These are phyloP conservation scores for Gautieria morchelliformis DNA, from an alignment of 768 basidiomycete species.

Conservation along the genomic window DNA sequence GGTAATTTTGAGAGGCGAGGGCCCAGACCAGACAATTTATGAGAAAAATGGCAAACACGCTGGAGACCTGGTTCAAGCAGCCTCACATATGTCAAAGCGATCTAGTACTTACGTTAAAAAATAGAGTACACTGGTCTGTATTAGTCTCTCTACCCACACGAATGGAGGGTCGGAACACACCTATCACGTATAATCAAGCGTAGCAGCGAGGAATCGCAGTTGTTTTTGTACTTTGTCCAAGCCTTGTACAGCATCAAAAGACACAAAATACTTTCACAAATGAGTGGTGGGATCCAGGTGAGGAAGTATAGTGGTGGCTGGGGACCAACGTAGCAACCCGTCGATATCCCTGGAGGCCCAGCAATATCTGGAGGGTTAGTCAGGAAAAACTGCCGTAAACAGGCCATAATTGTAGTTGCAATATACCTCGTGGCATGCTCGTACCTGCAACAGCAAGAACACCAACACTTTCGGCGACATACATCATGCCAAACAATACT, in stretches of 20 bases:
- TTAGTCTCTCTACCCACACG: no score
- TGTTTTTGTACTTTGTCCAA: slow-evolving; percentile 29
- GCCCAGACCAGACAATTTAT: no score
- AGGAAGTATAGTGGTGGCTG: slow-evolving; percentile 32
- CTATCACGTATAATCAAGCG: not conserved
- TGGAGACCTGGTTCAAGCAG: no score
- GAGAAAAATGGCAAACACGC: no score
- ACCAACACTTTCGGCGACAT: slow-evolving; percentile 26
- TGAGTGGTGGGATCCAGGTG: slow-evolving; percentile 56
- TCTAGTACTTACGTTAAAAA: no score
- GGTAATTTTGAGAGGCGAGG: no score
- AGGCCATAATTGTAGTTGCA: not conserved
- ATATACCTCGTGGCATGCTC: slow-evolving; percentile 30
- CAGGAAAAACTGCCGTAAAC: not conserved
- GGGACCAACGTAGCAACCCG: not conserved
- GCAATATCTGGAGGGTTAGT: not conserved
- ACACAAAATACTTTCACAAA: slow-evolving; percentile 45
- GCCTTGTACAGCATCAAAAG: slow-evolving; percentile 39
- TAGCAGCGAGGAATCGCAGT: not conserved
- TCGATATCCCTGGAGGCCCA: not conserved
- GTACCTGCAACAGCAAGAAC: no score
- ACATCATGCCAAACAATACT: slow-evolving; percentile 32
- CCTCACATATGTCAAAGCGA: no score
- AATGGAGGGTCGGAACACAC: not conserved
- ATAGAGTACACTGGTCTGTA: no score